These are phyloP conservation scores for Centaurea solstitialis DNA, from an alignment of 129 eudicot genomes.

Conservation along the genomic window DNA sequence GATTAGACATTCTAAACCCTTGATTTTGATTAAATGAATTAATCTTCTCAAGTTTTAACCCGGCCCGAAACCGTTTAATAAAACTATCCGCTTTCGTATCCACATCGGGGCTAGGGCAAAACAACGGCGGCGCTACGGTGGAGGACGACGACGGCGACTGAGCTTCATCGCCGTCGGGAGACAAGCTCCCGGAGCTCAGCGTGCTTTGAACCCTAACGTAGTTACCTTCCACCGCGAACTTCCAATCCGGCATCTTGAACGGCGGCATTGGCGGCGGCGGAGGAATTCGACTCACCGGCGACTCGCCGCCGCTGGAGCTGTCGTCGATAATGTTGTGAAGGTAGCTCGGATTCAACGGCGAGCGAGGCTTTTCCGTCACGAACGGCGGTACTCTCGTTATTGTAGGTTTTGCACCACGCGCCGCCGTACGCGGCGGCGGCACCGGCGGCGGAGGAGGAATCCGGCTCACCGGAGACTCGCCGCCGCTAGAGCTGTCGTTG, in stretches of 20 bases:
- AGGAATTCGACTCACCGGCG: constrained; percentile 58
- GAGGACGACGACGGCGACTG: constrained; percentile 37
- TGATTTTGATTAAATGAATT: constrained; percentile 59
- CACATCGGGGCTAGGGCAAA: constrained; percentile 89
- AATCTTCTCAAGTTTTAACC: constrained; percentile 67
- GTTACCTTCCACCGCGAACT: constrained; percentile 65
- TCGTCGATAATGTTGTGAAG: constrained; percentile 40
- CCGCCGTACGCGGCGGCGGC: constrained; percentile 13
- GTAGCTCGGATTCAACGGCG: constrained; percentile 38
- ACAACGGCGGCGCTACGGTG: constrained; percentile 46
- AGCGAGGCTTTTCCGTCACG: constrained; percentile 25
- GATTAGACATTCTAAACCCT: constrained; percentile 45
- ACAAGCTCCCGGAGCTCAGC: constrained; percentile 56
- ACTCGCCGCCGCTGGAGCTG: constrained; percentile 56
- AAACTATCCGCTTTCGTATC: constrained; percentile 84
- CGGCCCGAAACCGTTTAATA: constrained; percentile 77
- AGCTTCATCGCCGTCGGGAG: constrained; percentile 60
- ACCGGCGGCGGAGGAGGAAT: constrained; percentile 47
- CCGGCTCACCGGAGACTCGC: constrained; percentile 51
- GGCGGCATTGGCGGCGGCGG: constrained; percentile 91
- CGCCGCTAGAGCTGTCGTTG: constrained; percentile 55
- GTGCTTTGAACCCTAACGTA: constrained; percentile 70
- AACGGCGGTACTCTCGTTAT: constrained; percentile 31
- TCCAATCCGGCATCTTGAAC: constrained; percentile 66
- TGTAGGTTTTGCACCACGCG: constrained; percentile 37